phyloP scores from a whole-genome alignment of 2,329 filamentous ascomycete genomes.

The Stemphylium lycopersici region DNA sequence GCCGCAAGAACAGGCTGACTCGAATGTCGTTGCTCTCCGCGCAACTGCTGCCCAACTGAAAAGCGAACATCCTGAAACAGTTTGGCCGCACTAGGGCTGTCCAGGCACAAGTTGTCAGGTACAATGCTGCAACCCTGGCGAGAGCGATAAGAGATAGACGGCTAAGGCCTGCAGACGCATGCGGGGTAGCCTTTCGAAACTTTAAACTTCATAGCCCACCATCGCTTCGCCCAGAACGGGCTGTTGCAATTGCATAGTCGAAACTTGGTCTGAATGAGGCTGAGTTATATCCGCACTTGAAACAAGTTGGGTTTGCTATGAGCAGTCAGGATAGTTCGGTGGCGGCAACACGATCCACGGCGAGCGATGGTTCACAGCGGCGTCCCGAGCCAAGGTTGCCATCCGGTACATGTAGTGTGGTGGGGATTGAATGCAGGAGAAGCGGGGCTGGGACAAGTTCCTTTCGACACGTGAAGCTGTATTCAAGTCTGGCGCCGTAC shows the following conservation, averaged over 20 bases:
- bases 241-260: constrained; percentile 9
- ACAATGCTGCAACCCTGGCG: constrained; percentile 10
- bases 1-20: constrained; percentile 22
- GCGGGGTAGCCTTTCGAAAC: constrained; percentile 24
- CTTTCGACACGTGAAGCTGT: constrained; percentile 14
- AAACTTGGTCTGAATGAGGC: constrained; percentile 4
- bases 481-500: constrained; percentile 31
- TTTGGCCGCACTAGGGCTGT: constrained; percentile 20
- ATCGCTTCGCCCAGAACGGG: constrained; percentile 14
- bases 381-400: constrained; percentile 2
- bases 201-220: constrained; percentile 18
- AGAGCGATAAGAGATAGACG: constrained; percentile 17
- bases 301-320: constrained; percentile 5
- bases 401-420: constrained; percentile 6
- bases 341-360: constrained; percentile 13
- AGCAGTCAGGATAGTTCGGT: constrained; percentile 3
- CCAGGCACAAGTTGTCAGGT: constrained; percentile 18
- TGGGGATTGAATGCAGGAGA: constrained; percentile 14
- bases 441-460: constrained; percentile 16
- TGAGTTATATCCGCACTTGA: constrained; percentile 17
- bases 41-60: constrained; percentile 17
- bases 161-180: constrained; percentile 16
- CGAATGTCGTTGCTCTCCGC: constrained; percentile 12
- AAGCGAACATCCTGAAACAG: constrained; percentile 16
- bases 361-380: constrained; percentile 1